A percentile compares a stretch with the other conserved stretches of the same genome.
phyloP scores from a whole-genome alignment of 495 filamentous ascomycete species.

The Tirmania nivea region DNA sequence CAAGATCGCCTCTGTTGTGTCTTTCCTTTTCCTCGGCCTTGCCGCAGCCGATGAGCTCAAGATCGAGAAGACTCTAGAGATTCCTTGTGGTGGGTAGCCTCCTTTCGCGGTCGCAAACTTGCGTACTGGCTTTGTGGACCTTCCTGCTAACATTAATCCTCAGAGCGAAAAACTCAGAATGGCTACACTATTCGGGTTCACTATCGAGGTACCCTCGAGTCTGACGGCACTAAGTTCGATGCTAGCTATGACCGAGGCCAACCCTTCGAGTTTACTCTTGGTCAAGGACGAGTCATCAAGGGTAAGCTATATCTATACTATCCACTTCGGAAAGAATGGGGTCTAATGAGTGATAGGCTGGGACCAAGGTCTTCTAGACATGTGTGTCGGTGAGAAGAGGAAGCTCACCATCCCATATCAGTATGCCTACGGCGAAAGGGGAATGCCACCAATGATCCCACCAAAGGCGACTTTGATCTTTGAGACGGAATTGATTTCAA shows the following conservation, averaged over 20 bases:
- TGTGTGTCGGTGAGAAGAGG: constrained; percentile 94
- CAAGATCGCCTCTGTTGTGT: no score
- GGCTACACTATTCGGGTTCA: constrained; percentile 70
- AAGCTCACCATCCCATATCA: constrained; percentile 78
- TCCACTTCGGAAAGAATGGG: no score
- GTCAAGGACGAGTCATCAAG: constrained; percentile 65
- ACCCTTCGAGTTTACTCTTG: constrained; percentile 61
- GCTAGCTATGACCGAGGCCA: constrained; percentile 45
- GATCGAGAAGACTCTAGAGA: no score
- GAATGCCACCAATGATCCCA: constrained; percentile 14
- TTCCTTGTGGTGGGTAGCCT: no score
- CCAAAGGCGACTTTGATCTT: constrained; percentile 32
- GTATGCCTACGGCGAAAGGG: constrained; percentile 47
- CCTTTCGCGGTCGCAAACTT: no score
- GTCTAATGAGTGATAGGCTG: constrained; percentile 24
- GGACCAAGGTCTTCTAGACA: constrained; percentile 78
- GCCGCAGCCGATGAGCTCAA: no score
- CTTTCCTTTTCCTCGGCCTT: no score
- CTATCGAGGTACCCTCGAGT: constrained; percentile 54
- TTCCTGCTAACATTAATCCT: no score
- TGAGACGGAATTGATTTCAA: constrained; percentile 78
- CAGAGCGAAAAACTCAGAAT: constrained; percentile 38
- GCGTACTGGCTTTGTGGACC: no score
- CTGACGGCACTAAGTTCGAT: constrained; percentile 33
- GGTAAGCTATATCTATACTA: constrained; percentile 26